Conservation (phyloP, 2,329 filamentous ascomycete species). For the Aspergillus neotritici region DNA sequence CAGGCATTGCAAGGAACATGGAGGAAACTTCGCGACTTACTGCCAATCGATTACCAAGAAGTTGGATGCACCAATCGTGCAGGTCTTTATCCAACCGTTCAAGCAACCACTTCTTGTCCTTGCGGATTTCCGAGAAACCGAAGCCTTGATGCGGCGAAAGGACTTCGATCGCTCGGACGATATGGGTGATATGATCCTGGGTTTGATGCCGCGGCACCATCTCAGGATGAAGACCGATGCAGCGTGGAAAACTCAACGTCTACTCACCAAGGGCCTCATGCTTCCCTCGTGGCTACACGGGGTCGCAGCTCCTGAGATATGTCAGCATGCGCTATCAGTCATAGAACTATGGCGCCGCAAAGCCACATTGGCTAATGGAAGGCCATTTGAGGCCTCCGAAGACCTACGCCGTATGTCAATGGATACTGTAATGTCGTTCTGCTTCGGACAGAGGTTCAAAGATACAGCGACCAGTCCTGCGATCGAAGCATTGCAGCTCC, state of each 20-base stretch:
- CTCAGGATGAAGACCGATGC: neutral
- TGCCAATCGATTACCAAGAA: too few relatives aligned
- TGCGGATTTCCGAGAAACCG: constrained; percentile 14
- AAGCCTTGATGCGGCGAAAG: constrained; percentile 13
- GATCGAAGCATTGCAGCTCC: too few relatives aligned
- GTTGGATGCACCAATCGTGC: constrained; percentile 41
- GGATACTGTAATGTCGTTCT: constrained; percentile 26
- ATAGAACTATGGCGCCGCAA: constrained; percentile 30
- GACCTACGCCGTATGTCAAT: constrained; percentile 35
- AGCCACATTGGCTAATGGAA: constrained; percentile 20
- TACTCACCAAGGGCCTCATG: constrained; percentile 23
- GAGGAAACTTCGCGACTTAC: too few relatives aligned
- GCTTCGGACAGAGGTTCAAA: neutral
- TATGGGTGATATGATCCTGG: too few relatives aligned
- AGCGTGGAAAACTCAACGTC: constrained; percentile 8
- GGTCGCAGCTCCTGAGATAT: neutral
- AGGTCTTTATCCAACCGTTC: constrained; percentile 46
- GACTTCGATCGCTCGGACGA: constrained; percentile 16
- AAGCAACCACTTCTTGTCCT: constrained; percentile 42
- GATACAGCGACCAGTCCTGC: neutral
- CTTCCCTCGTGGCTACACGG: constrained; percentile 21
- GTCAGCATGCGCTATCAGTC: constrained; percentile 10
- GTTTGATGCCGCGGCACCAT: too few relatives aligned
- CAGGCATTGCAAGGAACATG: neutral
- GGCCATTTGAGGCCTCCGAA: constrained; percentile 28